Conservation (phyloP, 2,329 filamentous ascomycete species). For the Orbilia javanica region DNA sequence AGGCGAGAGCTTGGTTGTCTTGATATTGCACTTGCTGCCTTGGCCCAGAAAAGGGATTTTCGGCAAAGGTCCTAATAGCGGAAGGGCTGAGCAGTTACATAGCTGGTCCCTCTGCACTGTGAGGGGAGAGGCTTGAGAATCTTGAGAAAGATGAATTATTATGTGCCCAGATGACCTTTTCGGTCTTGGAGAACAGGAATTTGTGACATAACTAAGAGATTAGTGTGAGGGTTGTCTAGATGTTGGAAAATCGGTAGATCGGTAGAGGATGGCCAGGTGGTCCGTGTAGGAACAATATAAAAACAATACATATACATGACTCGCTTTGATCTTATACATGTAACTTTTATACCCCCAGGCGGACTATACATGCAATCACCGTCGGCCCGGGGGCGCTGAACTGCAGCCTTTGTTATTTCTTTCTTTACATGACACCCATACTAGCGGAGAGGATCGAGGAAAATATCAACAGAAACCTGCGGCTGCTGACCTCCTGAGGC, state of each 20-base stretch:
- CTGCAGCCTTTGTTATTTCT: conserved; percentile 9
- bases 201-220: too few species aligned
- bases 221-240: too few species aligned
- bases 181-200: too few species aligned
- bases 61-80: too few species aligned
- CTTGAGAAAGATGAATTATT: too few species aligned
- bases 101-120: too few species aligned
- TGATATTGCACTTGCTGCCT: conserved; percentile 15
- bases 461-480: not conserved
- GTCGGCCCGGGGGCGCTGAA: conserved; percentile 44
- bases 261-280: too few species aligned
- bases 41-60: conserved; percentile 12
- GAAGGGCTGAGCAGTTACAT: too few species aligned
- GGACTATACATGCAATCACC: conserved; percentile 45
- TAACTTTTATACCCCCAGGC: conserved; percentile 17
- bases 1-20: conserved; percentile 47
- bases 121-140: too few species aligned
- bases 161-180: too few species aligned
- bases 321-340: conserved; percentile 28
- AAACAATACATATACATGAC: conserved; percentile 20
- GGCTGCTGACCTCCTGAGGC: conserved; percentile 21
- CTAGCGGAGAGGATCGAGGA: not conserved
- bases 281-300: too few species aligned
- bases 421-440: conserved; percentile 6
- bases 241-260: too few species aligned